Evolutionary conservation across 345 rosid species (phyloP).

Genomic region (Heritiera fomes): DNA sequence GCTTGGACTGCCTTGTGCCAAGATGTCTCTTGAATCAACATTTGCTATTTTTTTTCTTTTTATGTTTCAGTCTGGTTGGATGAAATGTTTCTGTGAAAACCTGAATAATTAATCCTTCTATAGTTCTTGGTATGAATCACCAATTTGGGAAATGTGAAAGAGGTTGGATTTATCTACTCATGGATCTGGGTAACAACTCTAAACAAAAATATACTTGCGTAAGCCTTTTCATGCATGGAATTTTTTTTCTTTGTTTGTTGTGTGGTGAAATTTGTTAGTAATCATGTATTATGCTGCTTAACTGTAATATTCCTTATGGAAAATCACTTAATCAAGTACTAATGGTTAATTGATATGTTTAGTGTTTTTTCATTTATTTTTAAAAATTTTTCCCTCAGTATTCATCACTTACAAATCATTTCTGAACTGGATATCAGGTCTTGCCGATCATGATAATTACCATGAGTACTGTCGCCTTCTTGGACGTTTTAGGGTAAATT

Average conservation of each 20-base stretch:
- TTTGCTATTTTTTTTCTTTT: neutral
- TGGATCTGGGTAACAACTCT: neutral
- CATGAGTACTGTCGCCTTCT: constrained; percentile 99
- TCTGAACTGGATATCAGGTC: constrained; percentile 57
- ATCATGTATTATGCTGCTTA: constrained; percentile 8
- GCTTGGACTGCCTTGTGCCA: neutral
- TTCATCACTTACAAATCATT: constrained; percentile 9
- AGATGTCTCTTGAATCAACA: neutral
- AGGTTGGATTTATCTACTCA: neutral
- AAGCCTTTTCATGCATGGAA: constrained; percentile 7
- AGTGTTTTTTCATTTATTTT: neutral
- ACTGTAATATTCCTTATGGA: neutral
- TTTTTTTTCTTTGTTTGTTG: neutral
- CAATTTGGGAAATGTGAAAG: neutral
- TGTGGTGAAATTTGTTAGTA: neutral
- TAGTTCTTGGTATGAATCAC: neutral
- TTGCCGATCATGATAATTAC: constrained; percentile 99
- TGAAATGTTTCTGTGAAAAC: neutral
- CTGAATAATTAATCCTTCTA: neutral
- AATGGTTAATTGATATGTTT: neutral
- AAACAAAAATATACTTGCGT: neutral
- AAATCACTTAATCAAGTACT: neutral
- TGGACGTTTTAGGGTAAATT: constrained; percentile 92
- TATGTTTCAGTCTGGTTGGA: neutral
- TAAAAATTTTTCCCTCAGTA: neutral